Percentiles rank a stretch among this genome's conserved stretches.
Conservation (phyloP, 2,329 filamentous ascomycete species). For the Talaromyces sp. region DNA sequence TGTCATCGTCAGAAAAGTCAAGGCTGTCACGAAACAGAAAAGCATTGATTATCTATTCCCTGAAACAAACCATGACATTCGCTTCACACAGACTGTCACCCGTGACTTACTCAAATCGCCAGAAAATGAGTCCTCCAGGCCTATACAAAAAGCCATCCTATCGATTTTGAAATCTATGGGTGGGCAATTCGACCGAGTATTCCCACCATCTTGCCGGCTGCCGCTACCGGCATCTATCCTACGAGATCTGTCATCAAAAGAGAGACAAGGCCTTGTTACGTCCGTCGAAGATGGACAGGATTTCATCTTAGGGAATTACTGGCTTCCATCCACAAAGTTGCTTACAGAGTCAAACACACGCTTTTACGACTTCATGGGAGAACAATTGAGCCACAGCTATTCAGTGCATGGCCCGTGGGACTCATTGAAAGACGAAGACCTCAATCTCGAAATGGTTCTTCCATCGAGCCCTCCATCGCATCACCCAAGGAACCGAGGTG, state of each 20-base stretch:
- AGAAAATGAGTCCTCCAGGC: conserved; percentile 9
- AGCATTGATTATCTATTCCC: conserved; percentile 35
- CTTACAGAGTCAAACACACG: conserved; percentile 21
- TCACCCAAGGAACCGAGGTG: conserved; percentile 5
- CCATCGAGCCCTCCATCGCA: conserved; percentile 1
- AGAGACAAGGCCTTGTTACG: neutral
- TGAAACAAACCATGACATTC: conserved; percentile 32
- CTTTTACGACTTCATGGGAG: conserved; percentile 26
- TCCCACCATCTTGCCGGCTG: conserved; percentile 28
- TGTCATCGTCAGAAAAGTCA: conserved; percentile 22
- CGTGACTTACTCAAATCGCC: conserved; percentile 20
- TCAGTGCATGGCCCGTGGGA: conserved; percentile 28
- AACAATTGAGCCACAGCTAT: conserved; percentile 26
- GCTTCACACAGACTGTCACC: conserved; percentile 30
- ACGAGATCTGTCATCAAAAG: neutral
- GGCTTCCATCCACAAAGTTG: conserved; percentile 27
- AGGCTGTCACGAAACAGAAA: conserved; percentile 23
- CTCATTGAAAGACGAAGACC: conserved; percentile 22
- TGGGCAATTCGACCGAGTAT: conserved; percentile 10
- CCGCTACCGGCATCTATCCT: conserved; percentile 18
- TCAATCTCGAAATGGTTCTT: conserved; percentile 26
- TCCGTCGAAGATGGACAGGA: neutral
- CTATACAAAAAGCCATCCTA: conserved; percentile 16
- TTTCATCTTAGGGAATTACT: conserved; percentile 25
- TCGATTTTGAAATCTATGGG: conserved; percentile 2